A percentile compares a stretch with the other conserved stretches of the same genome.
Evolutionary conservation across 75 land plant genomes (phyloP).

Genomic region (Selaginella tamariscina): DNA sequence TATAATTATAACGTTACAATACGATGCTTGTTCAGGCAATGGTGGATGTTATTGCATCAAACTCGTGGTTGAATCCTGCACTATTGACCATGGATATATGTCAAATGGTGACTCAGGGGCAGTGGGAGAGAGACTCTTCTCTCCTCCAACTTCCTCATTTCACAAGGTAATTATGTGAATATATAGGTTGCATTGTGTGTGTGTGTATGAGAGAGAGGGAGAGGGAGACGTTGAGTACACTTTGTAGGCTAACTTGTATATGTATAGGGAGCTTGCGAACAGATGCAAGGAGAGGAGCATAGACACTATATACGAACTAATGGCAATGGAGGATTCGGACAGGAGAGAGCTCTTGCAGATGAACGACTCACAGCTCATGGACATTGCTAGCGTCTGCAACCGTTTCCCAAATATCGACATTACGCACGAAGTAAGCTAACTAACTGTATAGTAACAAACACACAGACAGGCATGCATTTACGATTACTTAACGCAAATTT

Average conservation of each 20-base stretch:
- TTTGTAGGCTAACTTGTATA: no score
- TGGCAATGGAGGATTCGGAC: slow-evolving; percentile 92
- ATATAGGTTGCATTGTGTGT: no score
- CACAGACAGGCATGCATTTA: no score
- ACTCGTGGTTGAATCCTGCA: slow-evolving; percentile 75
- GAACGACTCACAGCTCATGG: slow-evolving; percentile 64
- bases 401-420: slow-evolving; percentile 85
- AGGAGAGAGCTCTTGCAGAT: slow-evolving; percentile 75
- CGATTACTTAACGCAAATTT: no score
- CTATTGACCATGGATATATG: slow-evolving; percentile 80
- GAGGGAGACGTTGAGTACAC: no score
- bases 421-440: slow-evolving; percentile 50
- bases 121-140: slow-evolving; percentile 80
- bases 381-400: slow-evolving; percentile 72
- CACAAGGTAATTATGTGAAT: no score
- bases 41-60: slow-evolving; percentile 92
- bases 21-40: no score
- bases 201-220: no score
- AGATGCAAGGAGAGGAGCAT: slow-evolving; percentile 70
- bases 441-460: no score
- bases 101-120: slow-evolving; percentile 87
- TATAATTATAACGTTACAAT: no score
- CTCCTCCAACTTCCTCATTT: slow-evolving; percentile 88
- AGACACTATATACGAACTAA: slow-evolving; percentile 71
- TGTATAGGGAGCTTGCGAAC: slow-evolving; percentile 76